Evolutionary conservation across 2,329 filamentous ascomycete species (phyloP).

Genomic region (Helminthosporium solani): DNA sequence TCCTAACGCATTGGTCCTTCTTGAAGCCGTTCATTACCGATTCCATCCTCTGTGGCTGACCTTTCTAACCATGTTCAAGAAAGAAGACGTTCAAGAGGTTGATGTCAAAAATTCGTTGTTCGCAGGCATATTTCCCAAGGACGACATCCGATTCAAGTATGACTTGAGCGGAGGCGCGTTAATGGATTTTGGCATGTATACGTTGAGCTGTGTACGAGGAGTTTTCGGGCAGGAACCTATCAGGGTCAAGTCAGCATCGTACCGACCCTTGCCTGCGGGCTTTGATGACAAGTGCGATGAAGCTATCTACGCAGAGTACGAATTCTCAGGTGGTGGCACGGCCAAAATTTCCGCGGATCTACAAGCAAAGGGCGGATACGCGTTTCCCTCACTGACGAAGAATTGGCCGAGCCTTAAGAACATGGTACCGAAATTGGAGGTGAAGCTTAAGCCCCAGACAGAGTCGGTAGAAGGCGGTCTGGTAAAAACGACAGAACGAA

Average conservation of each 20-base stretch:
- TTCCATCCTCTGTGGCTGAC: conserved; percentile 46
- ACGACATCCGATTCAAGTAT: conserved; percentile 45
- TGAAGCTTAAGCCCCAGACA: conserved; percentile 13
- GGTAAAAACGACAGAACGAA: conserved; percentile 12
- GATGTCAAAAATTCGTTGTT: conserved; percentile 29
- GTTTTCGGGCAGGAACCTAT: conserved; percentile 30
- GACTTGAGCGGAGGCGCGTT: conserved; percentile 41
- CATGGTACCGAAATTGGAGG: conserved; percentile 10
- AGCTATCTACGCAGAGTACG: conserved; percentile 22
- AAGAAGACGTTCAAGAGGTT: conserved; percentile 34
- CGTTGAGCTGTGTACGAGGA: conserved; percentile 31
- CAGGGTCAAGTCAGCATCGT: conserved; percentile 17
- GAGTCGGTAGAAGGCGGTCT: conserved; percentile 8
- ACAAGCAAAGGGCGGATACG: conserved; percentile 16
- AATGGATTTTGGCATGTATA: conserved; percentile 45
- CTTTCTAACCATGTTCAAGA: conserved; percentile 40
- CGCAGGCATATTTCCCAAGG: conserved; percentile 23
- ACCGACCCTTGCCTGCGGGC: conserved; percentile 9
- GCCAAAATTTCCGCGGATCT: conserved; percentile 19
- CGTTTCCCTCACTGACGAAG: conserved; percentile 21
- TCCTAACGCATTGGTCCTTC: conserved; percentile 42
- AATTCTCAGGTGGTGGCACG: conserved; percentile 21
- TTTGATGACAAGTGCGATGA: conserved; percentile 22
- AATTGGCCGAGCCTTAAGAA: conserved; percentile 18
- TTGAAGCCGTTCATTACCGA: conserved; percentile 50